A percentile compares a stretch with the other conserved stretches of the same genome.
phyloP scores from a whole-genome alignment of 371 early-diverging fungal genomes.

The Rhizopus microsporus region DNA sequence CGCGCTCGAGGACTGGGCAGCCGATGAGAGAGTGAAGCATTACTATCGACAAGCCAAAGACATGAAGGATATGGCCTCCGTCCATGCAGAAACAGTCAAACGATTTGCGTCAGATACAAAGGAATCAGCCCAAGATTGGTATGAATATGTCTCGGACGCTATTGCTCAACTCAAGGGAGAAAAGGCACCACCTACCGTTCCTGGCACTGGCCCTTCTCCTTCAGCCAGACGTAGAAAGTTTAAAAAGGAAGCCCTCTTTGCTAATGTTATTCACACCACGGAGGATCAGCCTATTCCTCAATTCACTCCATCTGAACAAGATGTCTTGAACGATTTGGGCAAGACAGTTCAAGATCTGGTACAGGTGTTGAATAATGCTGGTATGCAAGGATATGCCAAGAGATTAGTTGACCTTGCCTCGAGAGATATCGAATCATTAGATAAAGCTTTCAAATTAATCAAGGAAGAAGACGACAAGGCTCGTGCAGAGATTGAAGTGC shows the following conservation, averaged over 20 bases:
- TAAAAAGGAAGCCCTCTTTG: conserved; percentile 27
- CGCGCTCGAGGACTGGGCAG: conserved; percentile 36
- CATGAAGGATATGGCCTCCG: conserved; percentile 22
- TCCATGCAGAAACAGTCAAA: conserved; percentile 18
- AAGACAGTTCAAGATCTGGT: conserved; percentile 36
- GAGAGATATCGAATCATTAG: conserved; percentile 32
- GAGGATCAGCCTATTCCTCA: conserved; percentile 26
- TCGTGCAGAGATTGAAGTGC: conserved; percentile 14
- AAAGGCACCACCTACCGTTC: conserved; percentile 21
- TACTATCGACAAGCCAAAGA: conserved; percentile 29
- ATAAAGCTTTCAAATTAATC: conserved; percentile 25
- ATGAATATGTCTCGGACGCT: conserved; percentile 40
- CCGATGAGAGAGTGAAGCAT: conserved; percentile 27
- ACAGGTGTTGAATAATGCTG: conserved; percentile 40
- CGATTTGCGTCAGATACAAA: conserved; percentile 24
- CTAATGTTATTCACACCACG: conserved; percentile 33
- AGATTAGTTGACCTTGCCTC: conserved; percentile 40
- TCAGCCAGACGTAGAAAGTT: conserved; percentile 12
- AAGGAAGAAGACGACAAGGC: conserved; percentile 28
- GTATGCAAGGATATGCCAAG: conserved; percentile 45
- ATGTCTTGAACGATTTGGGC: conserved; percentile 30
- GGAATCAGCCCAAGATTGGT: conserved; percentile 38
- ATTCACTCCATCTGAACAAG: conserved; percentile 21
- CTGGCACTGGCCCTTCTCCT: conserved; percentile 28
- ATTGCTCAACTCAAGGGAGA: conserved; percentile 40